These are phyloP conservation scores for Macaranga tanarius DNA, from an alignment of 441 rosid species.

Conservation along the genomic window DNA sequence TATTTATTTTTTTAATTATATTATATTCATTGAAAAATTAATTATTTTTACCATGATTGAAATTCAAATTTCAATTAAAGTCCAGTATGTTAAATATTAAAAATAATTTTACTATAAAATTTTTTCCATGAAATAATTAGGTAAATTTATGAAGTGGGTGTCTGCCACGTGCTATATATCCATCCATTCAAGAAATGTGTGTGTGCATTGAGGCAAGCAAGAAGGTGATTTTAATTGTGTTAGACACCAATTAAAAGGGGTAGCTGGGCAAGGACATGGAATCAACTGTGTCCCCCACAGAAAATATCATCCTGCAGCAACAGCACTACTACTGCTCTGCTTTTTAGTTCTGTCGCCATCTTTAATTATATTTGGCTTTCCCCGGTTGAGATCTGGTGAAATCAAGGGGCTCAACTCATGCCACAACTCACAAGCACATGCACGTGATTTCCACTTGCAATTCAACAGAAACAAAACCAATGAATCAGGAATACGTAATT, in stretches of 20 bases:
- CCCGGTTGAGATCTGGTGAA: not conserved
- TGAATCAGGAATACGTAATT: not conserved
- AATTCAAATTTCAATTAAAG: too few relatives aligned
- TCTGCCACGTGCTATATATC: too few relatives aligned
- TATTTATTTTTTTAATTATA: too few relatives aligned
- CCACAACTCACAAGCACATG: too few relatives aligned
- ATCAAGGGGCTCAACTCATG: not conserved
- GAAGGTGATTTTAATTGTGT: not conserved
- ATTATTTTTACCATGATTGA: too few relatives aligned
- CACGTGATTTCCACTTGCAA: conserved; percentile 8
- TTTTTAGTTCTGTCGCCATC: not conserved
- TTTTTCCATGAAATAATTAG: too few relatives aligned
- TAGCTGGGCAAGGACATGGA: not conserved
- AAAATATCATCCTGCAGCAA: not conserved
- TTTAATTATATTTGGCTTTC: not conserved
- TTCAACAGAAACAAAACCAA: not conserved
- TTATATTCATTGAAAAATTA: too few relatives aligned
- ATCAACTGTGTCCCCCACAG: not conserved
- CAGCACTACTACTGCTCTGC: not conserved
- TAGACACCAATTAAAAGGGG: not conserved
- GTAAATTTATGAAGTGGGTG: too few relatives aligned
- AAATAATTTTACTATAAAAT: too few relatives aligned
- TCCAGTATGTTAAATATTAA: too few relatives aligned
- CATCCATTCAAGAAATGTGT: too few relatives aligned
- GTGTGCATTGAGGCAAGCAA: too few relatives aligned